Evolutionary conservation across 1,284 basidiomycete genomes (phyloP).

Genomic region (Agroathelia rolfsii): DNA sequence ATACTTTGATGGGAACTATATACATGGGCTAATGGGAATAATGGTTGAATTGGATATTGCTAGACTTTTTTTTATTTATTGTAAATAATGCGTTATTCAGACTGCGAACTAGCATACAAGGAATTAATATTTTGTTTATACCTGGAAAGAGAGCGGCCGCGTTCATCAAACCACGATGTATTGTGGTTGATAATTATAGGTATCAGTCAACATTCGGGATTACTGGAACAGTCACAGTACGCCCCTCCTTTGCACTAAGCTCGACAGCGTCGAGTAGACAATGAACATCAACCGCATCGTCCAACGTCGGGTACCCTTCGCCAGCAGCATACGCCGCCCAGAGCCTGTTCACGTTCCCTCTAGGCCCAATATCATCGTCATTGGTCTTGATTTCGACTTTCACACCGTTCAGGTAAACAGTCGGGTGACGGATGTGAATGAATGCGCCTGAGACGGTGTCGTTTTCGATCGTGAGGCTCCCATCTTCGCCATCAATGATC

Average conservation of each 20-base stretch:
- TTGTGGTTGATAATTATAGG: too few relatives aligned
- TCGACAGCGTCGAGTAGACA: constrained; percentile 22
- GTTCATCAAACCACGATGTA: too few relatives aligned
- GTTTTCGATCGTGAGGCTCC: constrained; percentile 21
- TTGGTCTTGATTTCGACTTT: constrained; percentile 9
- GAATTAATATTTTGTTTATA: too few relatives aligned
- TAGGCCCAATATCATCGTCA: constrained; percentile 11
- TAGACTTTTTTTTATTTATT: too few relatives aligned
- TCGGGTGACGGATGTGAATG: constrained; percentile 15
- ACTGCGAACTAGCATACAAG: too few relatives aligned
- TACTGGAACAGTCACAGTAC: not conserved
- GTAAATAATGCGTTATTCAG: too few relatives aligned
- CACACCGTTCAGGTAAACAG: constrained; percentile 21
- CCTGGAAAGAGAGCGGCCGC: too few relatives aligned
- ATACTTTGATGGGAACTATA: too few relatives aligned
- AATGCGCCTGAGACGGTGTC: constrained; percentile 12
- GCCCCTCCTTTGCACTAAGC: constrained; percentile 20
- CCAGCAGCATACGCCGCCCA: constrained; percentile 22
- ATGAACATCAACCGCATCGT: constrained; percentile 23
- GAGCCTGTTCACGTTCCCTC: constrained; percentile 9
- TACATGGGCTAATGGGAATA: too few relatives aligned
- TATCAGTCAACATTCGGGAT: too few relatives aligned
- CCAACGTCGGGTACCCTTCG: constrained; percentile 21
- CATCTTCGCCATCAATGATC: constrained; percentile 28
- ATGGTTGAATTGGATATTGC: too few relatives aligned